Base-by-base conservation (phyloP, 352 stramenopile genomes). In the Pythium brassicae region DNA sequence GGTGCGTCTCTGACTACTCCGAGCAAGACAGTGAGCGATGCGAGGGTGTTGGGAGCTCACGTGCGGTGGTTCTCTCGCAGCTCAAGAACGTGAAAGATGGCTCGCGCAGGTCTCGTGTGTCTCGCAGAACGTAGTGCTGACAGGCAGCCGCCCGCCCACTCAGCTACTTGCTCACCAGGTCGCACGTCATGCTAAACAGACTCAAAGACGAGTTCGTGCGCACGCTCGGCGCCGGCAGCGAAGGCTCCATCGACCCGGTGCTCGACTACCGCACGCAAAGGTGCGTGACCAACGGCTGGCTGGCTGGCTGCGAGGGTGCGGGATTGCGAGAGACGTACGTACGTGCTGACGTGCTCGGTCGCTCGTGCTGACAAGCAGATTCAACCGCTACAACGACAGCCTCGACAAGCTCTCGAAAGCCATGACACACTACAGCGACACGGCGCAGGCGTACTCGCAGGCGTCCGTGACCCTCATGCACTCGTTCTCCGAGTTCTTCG, bases 51-150 rank as follows among this genome's bases (percentile, higher is more conserved):
- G 29, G 11, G 23, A 17, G 34, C 20, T 45, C 11, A 10, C 29
- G 7, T 27, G 10, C 4, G 10, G n/a, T 26, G 42, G 42, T 47
- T 12, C 42, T 27, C 35, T 25, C 4, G 35, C 49, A 82, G 72
- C 72, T 82, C 70, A 82, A 84, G 69, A 86, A 86, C 57, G 79
- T 91, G 66, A 91, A 91, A 62, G 78, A 89, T 67, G 78, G 78
- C 12, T 89, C 78, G 19, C 75, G 81, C 42, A 66, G 80, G 80
- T 58, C 22, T 17, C 4, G 3, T 63, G 49, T 34, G 17, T 20
- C 8, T 27, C 11, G n/a, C 39, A 35, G 2, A 7, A 26, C 11
- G 6, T 47, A 8, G 1, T 29, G 6, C 48, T 20, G n/a, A n/a
- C n/a, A n/a, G n/a, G n/a, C n/a, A n/a, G n/a, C n/a, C 25, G n/a